Base-by-base conservation (phyloP, 2,329 filamentous ascomycete species). In the Westerdykella aurantiaca region DNA sequence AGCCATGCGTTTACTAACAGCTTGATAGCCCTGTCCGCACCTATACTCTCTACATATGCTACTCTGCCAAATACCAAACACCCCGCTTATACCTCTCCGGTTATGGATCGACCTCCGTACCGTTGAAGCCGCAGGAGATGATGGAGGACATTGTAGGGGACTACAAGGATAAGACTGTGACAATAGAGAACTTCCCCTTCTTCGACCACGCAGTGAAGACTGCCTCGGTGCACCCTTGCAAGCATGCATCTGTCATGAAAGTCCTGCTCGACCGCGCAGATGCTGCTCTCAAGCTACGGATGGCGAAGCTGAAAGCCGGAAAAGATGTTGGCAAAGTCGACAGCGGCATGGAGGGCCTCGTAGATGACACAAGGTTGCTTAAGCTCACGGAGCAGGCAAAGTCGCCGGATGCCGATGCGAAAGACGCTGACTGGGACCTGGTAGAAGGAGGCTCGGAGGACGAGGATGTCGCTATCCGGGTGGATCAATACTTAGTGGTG, bases 1-100 rank as follows among this genome's bases (percentile, higher is more conserved):
- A 12, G 10, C 33, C 41, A 41, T 25, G 31, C 23, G 6, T 22
- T 34, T 18, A 43, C 60, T 64, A 35, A 59, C 43, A 14, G 11
- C 14, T 11, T 4, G 17, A 41, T 53, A 95, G 88, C 45, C 83
- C 86, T 42, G 79, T 87, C 41, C 86, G 93, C 55, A 95, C 88
- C n/a, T 98, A 98, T 69, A 95, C 86, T 37, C 84, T 98, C 54
- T 98, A 98, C 77, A 97, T 98, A 62, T 93, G 89, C 71, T 98
- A 98, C 73, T 88, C 90, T 4, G 86, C 90, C 31, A 96, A 95
- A 75, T 98, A 97, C 72, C 86, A 88, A 56, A 97, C 93, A 4
- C 93, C 93, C 0, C 88, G 93, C 29, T 81, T 97, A 59, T 98
- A 96, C 69, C 82, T 98, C 38, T 94, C 89, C 0, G 93, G 93